Conservation (phyloP, 345 rosid genomes). For the Melastoma malabathricum region DNA sequence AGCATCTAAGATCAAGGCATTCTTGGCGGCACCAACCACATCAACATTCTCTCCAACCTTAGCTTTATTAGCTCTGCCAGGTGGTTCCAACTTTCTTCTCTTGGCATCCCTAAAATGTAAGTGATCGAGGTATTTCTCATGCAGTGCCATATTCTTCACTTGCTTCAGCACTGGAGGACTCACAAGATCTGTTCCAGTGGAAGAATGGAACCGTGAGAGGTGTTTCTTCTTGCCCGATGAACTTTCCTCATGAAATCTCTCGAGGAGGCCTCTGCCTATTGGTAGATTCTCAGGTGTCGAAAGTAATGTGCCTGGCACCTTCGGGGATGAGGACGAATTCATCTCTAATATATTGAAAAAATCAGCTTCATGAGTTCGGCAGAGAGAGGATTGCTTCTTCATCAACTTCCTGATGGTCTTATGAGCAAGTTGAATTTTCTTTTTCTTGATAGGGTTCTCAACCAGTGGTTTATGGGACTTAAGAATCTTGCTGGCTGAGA, state of each 20-base stretch:
- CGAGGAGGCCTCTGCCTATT: too few relatives aligned
- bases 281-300: too few relatives aligned
- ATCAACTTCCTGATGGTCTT: conserved; percentile 7
- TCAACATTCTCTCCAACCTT: too few relatives aligned
- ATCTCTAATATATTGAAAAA: too few relatives aligned
- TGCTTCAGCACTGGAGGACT: conserved; percentile 75
- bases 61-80: too few relatives aligned
- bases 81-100: too few relatives aligned
- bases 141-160: conserved; percentile 60
- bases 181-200: conserved; percentile 15
- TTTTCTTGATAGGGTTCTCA: conserved; percentile 19
- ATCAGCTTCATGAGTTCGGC: too few relatives aligned
- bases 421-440: conserved; percentile 26
- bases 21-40: too few relatives aligned
- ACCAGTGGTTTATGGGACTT: conserved; percentile 20
- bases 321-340: too few relatives aligned
- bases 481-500: conserved; percentile 64
- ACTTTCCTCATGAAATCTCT: conserved; percentile 1
- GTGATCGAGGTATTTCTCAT: conserved; percentile 3
- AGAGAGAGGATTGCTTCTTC: too few relatives aligned
- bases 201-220: conserved; percentile 3
- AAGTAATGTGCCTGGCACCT: neutral
- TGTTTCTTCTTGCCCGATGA: conserved; percentile 21
- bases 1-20: too few relatives aligned
- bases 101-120: too few relatives aligned